Conservation (phyloP, 192 early-diverging fungal species). For the Coemansia erecta region DNA sequence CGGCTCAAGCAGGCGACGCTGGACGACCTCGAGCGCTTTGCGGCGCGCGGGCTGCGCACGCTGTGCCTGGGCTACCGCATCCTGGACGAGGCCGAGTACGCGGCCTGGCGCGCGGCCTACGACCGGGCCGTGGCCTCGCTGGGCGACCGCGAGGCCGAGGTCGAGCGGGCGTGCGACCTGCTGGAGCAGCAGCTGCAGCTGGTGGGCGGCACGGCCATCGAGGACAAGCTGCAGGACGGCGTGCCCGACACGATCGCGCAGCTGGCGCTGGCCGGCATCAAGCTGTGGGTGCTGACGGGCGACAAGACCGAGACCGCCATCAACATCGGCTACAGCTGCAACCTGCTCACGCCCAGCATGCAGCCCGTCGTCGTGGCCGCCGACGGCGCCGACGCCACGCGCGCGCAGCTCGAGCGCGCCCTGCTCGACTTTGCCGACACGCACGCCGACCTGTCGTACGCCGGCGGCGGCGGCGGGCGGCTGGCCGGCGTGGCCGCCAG, state of each 20-base stretch:
- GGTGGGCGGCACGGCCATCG: conserved; percentile 96
- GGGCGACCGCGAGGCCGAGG: conserved; percentile 74
- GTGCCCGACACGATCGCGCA: conserved; percentile 91
- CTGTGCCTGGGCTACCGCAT: conserved; percentile 79
- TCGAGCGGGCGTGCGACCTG: conserved; percentile 73
- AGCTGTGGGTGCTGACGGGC: conserved; percentile 96
- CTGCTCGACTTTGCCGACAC: conserved; percentile 59
- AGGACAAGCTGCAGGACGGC: conserved; percentile 96
- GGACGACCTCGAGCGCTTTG: conserved; percentile 82
- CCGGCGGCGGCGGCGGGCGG: conserved; percentile 30
- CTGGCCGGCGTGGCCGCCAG: conserved; percentile 37
- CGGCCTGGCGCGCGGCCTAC: conserved; percentile 67
- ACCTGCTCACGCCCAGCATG: conserved; percentile 82
- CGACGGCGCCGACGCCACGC: conserved; percentile 56
- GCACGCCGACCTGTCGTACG: conserved; percentile 45
- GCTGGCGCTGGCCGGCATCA: conserved; percentile 82
- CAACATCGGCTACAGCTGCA: conserved; percentile 95
- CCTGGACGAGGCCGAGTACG: conserved; percentile 70
- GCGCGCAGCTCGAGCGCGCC: conserved; percentile 67
- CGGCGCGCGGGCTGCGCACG: conserved; percentile 76
- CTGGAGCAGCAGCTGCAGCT: conserved; percentile 80
- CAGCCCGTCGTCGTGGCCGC: conserved; percentile 74
- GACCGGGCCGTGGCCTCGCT: conserved; percentile 71
- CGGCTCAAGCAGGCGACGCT: conserved; percentile 65
- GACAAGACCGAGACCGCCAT: conserved; percentile 98